Evolutionary conservation across 2,329 filamentous ascomycete species (phyloP), one percentile per base, ranked within the genome.

Genomic region (Fusarium sp.): DNA sequence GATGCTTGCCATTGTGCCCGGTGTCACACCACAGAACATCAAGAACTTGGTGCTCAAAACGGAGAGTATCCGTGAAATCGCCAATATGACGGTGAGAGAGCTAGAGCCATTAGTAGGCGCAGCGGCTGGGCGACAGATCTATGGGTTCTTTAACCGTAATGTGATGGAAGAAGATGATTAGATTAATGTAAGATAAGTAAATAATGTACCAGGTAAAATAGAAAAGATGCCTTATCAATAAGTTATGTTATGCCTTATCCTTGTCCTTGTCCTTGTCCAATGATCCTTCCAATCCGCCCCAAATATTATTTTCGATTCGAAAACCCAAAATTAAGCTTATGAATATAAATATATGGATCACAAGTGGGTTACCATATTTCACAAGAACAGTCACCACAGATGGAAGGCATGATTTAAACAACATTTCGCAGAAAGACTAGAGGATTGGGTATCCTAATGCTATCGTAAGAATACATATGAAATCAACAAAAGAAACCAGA

Each of bases 1-100:
- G 76, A 97, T 98, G 93, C 81, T 99, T 67, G 84, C 91, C 28
- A 87, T 89, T 3, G 90, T 98, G 14, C 96, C 96, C 0, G 96
- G 96, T 0, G 88, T 98, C 15, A 95, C 89, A 34, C 89, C 90
- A 13, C 92, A 93, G 80, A 94, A 93, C 65, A 84, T 97, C 34
- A 89, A 88, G 75, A 89, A 88, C 65, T 73, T 99, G 45, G 89
- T 92, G 34, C 75, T 94, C 21, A 87, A 92, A 76, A 88, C 91
- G 69, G 91, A 91, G 69, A 97, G 89, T 79, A 84, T 99, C 34
- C 84, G 85, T 54, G 94, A 97, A 73, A 85, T 99, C 70, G 94
- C 94, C 33, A 97, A 98, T 80, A 93, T 97, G 88, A 85, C 84
- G n/a, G 85, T 90, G 62, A 86, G 87, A 49, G 92, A 94, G 72